phyloP scores from a whole-genome alignment of 306 rosid genomes.

The Oxytropis ochrocephala region DNA sequence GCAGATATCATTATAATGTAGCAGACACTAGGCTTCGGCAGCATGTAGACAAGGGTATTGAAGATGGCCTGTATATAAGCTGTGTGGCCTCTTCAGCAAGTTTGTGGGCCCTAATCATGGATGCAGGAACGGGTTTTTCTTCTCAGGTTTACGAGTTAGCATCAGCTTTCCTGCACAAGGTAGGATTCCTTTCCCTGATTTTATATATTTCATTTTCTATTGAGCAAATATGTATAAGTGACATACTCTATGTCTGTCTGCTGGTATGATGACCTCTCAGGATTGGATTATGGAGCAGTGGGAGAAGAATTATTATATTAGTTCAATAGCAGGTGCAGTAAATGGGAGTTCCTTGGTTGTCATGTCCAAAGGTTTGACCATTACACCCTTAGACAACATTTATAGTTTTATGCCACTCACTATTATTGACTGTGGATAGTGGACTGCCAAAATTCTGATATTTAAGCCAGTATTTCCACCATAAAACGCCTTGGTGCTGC shows the following conservation, averaged over 20 bases:
- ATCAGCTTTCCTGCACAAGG: slow-evolving; percentile 80
- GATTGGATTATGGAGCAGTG: slow-evolving; percentile 98
- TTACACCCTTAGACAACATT: neutral
- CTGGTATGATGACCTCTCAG: slow-evolving; percentile 34
- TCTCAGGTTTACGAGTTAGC: slow-evolving; percentile 88
- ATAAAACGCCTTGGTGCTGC: neutral
- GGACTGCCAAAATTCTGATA: neutral
- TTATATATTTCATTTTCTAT: slow-evolving; percentile 14
- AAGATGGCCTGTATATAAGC: slow-evolving; percentile 85
- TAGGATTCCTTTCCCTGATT: slow-evolving; percentile 21
- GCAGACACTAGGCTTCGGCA: slow-evolving; percentile 79
- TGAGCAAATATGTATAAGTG: neutral
- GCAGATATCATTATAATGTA: slow-evolving; percentile 89
- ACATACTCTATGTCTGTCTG: slow-evolving; percentile 8
- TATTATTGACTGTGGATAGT: neutral
- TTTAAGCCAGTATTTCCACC: neutral
- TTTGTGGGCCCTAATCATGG: slow-evolving; percentile 93
- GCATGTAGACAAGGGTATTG: slow-evolving; percentile 92
- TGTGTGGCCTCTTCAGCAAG: slow-evolving; percentile 69
- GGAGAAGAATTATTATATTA: slow-evolving; percentile 89
- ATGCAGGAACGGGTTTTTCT: slow-evolving; percentile 87
- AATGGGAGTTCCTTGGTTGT: slow-evolving; percentile 95
- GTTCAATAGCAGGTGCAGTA: slow-evolving; percentile 84
- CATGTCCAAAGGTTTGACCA: slow-evolving; percentile 80
- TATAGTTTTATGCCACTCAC: neutral